Base-by-base conservation (phyloP, 257 asterid species). In the Linderniella brevidens region DNA sequence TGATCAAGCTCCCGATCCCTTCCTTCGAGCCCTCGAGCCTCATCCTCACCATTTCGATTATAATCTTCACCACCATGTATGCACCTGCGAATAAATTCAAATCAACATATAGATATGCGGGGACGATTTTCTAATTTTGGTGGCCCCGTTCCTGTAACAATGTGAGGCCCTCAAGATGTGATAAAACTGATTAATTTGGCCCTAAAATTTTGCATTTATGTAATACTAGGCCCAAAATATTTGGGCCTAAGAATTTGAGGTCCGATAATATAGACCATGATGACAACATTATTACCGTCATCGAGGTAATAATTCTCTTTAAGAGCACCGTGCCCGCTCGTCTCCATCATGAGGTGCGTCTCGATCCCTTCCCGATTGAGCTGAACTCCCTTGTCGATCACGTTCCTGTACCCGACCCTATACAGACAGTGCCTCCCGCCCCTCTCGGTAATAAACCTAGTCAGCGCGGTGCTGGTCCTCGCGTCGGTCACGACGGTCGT, bases 261-360 rank as follows among this genome's bases (percentile, higher is more conserved):
- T n/a, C n/a, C n/a, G n/a, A n/a, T n/a, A n/a, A n/a, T n/a, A n/a
- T 12, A 1, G 13, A 2, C 9, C 43, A 39, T 10, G 4, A 39
- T 39, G 3, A 39, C 15, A 11, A 10, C 43, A 39, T 0, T 7
- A 1, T 13, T 60, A 82, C 94, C 97, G 56, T 87, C 97, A 67
- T 86, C 97, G 43, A 86, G 95, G 58, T 77, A 86, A 58, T 75
- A 55, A 42, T 86, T 82, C 52, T 86, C 97, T 48, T 75, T 82
- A 11, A 87, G 77, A 20, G 97, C 97, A 32, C 95, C 97, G 61
- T 86, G 97, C 0, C 97, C 97, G 0, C 79, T 60, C 0, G 90
- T 82, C 50, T 86, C 97, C 97, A 82, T 86, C 97, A 82, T 86
- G 18, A 86, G 78, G 71, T 86, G 95, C 4, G 97, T 54, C 13